These are phyloP conservation scores for Avena sativa DNA, from an alignment of 176 grass and related monocot genomes.

Conservation along the genomic window DNA sequence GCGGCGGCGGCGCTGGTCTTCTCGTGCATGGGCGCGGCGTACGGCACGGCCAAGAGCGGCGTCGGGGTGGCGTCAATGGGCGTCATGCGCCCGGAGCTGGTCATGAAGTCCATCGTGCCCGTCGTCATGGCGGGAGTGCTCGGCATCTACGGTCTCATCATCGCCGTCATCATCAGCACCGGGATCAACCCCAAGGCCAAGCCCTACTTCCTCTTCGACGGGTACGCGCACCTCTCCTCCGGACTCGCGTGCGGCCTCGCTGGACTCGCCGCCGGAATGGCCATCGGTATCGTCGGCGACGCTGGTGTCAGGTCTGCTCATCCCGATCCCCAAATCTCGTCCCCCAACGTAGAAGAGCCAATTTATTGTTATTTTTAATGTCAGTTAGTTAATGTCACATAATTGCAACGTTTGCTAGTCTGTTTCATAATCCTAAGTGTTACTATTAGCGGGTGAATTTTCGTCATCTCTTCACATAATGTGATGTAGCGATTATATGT, in stretches of 20 bases:
- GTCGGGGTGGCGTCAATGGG: constrained; percentile 70
- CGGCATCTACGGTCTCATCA: constrained; percentile 67
- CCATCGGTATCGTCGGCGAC: no score
- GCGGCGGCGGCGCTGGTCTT: no score
- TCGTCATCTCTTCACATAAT: no score
- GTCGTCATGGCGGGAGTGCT: constrained; percentile 97
- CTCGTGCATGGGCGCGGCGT: constrained; percentile 42
- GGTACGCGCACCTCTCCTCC: constrained; percentile 72
- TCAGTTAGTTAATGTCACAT: no score
- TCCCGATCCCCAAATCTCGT: no score
- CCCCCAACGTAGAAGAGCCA: no score
- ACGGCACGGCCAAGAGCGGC: constrained; percentile 72
- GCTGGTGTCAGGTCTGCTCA: no score
- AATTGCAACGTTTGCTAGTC: no score
- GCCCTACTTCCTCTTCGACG: constrained; percentile 78
- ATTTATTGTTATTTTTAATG: no score
- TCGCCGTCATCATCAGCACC: constrained; percentile 60
- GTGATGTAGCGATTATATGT: no score
- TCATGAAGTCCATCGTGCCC: constrained; percentile 98
- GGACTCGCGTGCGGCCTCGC: constrained; percentile 71
- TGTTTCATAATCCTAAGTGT: no score
- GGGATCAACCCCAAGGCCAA: constrained; percentile 97
- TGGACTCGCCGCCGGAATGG: constrained; percentile 47
- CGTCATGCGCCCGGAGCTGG: constrained; percentile 67
- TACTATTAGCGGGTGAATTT: no score